These are phyloP conservation scores for Penicillium sp. DNA, from an alignment of 2,329 filamentous ascomycete genomes.

Conservation along the genomic window DNA sequence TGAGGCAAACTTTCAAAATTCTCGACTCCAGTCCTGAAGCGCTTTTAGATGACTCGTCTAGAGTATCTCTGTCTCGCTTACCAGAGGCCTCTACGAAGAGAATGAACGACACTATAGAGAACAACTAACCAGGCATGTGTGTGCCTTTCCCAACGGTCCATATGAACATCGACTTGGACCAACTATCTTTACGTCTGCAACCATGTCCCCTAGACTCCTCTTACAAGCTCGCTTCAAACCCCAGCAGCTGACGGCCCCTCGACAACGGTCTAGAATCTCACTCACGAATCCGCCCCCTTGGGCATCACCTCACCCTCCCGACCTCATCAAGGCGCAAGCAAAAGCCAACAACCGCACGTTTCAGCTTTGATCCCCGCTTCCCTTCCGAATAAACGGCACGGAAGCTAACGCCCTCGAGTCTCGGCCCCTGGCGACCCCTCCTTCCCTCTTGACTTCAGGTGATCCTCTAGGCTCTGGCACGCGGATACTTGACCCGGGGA, in stretches of 20 bases:
- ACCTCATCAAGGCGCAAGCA: background rate
- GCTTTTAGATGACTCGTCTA: background rate
- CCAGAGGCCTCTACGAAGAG: no score
- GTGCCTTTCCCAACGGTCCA: background rate
- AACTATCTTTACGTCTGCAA: background rate
- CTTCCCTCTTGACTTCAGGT: background rate
- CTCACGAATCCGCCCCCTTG: background rate
- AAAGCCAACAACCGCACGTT: background rate
- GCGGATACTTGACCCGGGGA: background rate
- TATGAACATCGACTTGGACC: no score
- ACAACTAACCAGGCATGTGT: background rate
- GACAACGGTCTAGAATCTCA: constrained; percentile 5
- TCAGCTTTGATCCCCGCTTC: constrained; percentile 4
- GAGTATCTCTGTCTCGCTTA: no score
- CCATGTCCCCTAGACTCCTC: background rate
- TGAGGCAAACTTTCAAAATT: background rate
- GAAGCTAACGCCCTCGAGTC: background rate
- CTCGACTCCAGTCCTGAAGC: background rate
- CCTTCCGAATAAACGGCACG: background rate
- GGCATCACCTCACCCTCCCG: background rate
- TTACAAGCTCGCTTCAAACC: background rate
- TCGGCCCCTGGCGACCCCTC: background rate
- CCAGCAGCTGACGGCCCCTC: background rate
- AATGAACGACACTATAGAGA: no score
- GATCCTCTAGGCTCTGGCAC: background rate